Evolutionary conservation across 768 basidiomycete genomes (phyloP), one percentile per base, ranked within the genome.

Genomic region (Leccinum truebloodii): DNA sequence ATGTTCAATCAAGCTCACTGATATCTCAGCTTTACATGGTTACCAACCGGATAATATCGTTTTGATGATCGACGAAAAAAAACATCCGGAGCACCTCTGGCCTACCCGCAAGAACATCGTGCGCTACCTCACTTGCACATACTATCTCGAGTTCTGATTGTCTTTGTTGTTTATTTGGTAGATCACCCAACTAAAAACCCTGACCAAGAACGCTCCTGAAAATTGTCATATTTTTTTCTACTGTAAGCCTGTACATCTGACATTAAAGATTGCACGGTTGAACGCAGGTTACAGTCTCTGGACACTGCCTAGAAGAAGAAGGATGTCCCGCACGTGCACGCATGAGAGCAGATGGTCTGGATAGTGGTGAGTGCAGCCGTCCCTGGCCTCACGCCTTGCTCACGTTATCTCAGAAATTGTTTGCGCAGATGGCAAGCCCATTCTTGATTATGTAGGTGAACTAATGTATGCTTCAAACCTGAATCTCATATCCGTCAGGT

Each of bases 191-290:
- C 81, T 85, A 30, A 62, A 75, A 5, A 69, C 69, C 3, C 69
- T 86, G 8, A 80, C 81, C 0, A 62, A 67, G 2, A 78, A 75
- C 37, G 78, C 80, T 4, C 65, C 73, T 18, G 71, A 78, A 1
- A 78, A 79, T 0, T 83, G 83, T 57, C 77, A 71, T 3, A 81
- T 83, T 63, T 78, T 83, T 56, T 83, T 87, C 63, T 83, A 84
- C 46, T 87, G 85, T 86, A 62, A 39, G 80, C 28, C 6, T 3
- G 28, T 13, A 14, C 4, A 1, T 4, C 30, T 28, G 3, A 13
- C 5, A 12, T n/a, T 2, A 12, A 30, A 9, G 10, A 52, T n/a
- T 2, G 5, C 51, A 52, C 6, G n/a, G 10, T 44, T 14, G 5
- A 52, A 20, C n/a, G 1, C 12, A 3, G 10, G 10, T 9, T 6